Base-by-base conservation (phyloP, 179 eudicot species). In the Actinidia arguta region DNA sequence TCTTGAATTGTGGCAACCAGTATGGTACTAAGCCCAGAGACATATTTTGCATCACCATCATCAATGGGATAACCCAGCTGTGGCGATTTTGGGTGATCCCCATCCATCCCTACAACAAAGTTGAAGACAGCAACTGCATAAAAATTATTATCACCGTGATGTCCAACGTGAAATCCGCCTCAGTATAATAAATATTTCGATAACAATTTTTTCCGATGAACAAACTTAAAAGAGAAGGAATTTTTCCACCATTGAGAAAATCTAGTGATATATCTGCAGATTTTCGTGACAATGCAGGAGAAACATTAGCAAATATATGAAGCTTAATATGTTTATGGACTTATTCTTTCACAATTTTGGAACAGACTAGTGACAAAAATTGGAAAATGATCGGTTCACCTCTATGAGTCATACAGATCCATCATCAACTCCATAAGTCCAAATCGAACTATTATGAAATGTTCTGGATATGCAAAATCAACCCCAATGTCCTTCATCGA, bases 1-100 rank as follows among this genome's bases (percentile, higher is more conserved):
- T 96, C 99, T 87, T 92, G 94, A 79, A 96, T 92, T 5, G 92
- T 86, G 56, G 99, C 98, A 80, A 95, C 98, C 64, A 93, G 85
- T 80, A 94, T 69, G 63, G 98, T 92, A 83, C 98, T 96, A 67
- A 91, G 88, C 46, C 91, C 87, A 59, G 98, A 87, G 47, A 91
- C 92, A 83, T 85, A 90, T 85, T 93, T 93, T 8, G 80, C 71
- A 79, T 91, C 97, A 72, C 82, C 81, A 69, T 67, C 70, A 58
- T 92, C 95, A 79, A 83, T 52, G 42, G 86, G 86, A 81, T 77
- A 85, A 64, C 59, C 56, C 58, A 31, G 77, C 77, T 87, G 85
- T 5, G 87, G 88, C 62, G 88, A 85, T 55, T 78, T 88, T 73
- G 86, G 89, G 52, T 73, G 62, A 52, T 83, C 58, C 51, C 80